phyloP scores from a whole-genome alignment of 225 moss, liverwort and hornwort species.

The Sphagnum tenellum region DNA sequence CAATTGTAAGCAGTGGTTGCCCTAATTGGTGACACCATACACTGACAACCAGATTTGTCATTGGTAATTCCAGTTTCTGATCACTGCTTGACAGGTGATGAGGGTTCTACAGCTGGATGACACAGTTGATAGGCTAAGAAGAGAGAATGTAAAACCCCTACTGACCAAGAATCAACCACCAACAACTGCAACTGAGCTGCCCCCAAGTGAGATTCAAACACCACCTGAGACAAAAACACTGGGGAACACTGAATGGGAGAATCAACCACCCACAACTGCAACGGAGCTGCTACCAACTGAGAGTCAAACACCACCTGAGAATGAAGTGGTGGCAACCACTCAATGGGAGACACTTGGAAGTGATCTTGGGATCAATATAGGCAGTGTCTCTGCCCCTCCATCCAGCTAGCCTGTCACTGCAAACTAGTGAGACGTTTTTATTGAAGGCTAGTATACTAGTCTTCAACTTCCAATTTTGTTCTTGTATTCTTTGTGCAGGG shows the following conservation, averaged over 20 bases:
- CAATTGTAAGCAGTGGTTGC: too few relatives aligned
- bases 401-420: slow-evolving; percentile 23
- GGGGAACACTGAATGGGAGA: slow-evolving; percentile 43
- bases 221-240: slow-evolving; percentile 30
- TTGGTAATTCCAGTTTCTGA: not conserved
- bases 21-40: too few relatives aligned
- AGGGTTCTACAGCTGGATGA: slow-evolving; percentile 57
- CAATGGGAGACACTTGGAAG: slow-evolving; percentile 58
- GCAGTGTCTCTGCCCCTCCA: slow-evolving; percentile 34
- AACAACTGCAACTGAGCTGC: too few relatives aligned
- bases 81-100: slow-evolving; percentile 27
- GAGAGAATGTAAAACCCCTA: slow-evolving; percentile 15
- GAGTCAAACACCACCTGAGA: slow-evolving; percentile 26
- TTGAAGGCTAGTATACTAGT: too few relatives aligned
- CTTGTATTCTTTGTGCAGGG: too few relatives aligned
- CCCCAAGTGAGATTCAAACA: slow-evolving; percentile 10
- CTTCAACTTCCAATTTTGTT: too few relatives aligned
- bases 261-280: too few relatives aligned
- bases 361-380: slow-evolving; percentile 5
- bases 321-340: slow-evolving; percentile 41
- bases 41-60: not conserved
- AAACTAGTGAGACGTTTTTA: slow-evolving; percentile 41
- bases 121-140: slow-evolving; percentile 41
- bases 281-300: too few relatives aligned
- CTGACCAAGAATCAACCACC: too few relatives aligned